Evolutionary conservation across 441 rosid genomes (phyloP), one percentile per base, ranked within the genome.

Genomic region (Biscutella auriculata): DNA sequence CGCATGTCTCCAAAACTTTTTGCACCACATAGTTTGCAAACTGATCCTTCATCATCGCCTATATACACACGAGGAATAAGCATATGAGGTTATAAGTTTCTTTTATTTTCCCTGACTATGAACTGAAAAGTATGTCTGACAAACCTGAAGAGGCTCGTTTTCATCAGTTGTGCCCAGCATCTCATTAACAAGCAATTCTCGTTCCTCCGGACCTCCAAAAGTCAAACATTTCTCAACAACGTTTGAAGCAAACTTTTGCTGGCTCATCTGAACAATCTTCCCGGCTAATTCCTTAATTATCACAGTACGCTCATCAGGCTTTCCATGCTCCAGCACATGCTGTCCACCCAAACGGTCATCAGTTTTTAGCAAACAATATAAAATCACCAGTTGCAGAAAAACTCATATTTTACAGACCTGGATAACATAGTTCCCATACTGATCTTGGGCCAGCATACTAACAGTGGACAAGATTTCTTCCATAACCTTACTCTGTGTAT

Each of bases 1-100:
- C 93, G 30, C 96, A 87, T 29, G 95, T 89, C 82, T 89, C 97
- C 17, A 93, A 76, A 57, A 89, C 95, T 72, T 89, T 93, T 55
- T 93, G 99, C 50, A 93, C 99, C 6, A 93, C 97, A 25, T 93
- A 89, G 69, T 89, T 89, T 14, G 91, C 99, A 79, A 85, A 93
- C 74, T 85, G 99, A 71, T 93, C 99, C 73, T 93, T 93, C 99
- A 93, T 89, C 99, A 93, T 93, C 14, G 97, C 97, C 99, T 93
- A 72, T 6, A 57, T 6, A 19, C 23, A 19, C 9, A 53, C 47
- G 8, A 6, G 4, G 7, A 29, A 37, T 25, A 43, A 44, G 12
- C 45, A 16, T 49, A 26, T 39, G 33, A 57, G 30, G 15, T 8
- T 34, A 12, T 6, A 6, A 1, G 16, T 33, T 1, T 57, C 23